Evolutionary conservation across 495 filamentous ascomycete species (phyloP).

Genomic region (Neurospora intermedia): DNA sequence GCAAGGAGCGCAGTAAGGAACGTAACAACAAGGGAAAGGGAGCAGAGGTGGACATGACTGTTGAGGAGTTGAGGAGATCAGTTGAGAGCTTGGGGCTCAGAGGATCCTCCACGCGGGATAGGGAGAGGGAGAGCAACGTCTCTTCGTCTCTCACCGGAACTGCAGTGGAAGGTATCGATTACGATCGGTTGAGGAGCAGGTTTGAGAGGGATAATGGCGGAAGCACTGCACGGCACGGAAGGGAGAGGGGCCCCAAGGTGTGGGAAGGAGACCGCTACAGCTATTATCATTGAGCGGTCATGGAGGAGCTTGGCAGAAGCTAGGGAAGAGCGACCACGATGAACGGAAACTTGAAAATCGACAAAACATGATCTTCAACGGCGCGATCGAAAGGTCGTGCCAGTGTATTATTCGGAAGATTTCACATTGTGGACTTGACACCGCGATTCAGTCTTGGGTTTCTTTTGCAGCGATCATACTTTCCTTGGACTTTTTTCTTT

Average conservation of each 20-base stretch:
- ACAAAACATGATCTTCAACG: background rate
- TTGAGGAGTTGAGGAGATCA: slow-evolving; percentile 14
- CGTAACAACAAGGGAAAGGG: slow-evolving; percentile 2
- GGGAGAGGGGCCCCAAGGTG: background rate
- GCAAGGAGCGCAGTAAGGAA: slow-evolving; percentile 1
- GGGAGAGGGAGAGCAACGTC: background rate
- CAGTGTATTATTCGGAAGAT: background rate
- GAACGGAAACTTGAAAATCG: background rate
- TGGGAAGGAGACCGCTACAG: background rate
- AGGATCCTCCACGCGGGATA: slow-evolving; percentile 3
- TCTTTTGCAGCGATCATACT: background rate
- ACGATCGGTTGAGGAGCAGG: slow-evolving; percentile 4
- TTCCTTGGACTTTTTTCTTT: background rate
- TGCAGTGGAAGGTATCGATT: background rate
- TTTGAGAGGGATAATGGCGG: slow-evolving; percentile 5
- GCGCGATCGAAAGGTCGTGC: background rate
- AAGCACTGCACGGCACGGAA: background rate
- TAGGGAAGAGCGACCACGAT: background rate
- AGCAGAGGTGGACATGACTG: slow-evolving; percentile 5
- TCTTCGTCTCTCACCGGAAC: slow-evolving; percentile 1
- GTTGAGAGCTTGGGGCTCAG: slow-evolving; percentile 17
- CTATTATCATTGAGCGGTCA: background rate
- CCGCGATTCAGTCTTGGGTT: background rate
- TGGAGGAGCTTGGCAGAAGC: too few relatives aligned
- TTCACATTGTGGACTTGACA: background rate